A percentile compares a stretch with the other conserved stretches of the same genome.
These are phyloP conservation scores for Colletotrichum musae DNA, from an alignment of 2,329 filamentous ascomycete species.

Conservation along the genomic window DNA sequence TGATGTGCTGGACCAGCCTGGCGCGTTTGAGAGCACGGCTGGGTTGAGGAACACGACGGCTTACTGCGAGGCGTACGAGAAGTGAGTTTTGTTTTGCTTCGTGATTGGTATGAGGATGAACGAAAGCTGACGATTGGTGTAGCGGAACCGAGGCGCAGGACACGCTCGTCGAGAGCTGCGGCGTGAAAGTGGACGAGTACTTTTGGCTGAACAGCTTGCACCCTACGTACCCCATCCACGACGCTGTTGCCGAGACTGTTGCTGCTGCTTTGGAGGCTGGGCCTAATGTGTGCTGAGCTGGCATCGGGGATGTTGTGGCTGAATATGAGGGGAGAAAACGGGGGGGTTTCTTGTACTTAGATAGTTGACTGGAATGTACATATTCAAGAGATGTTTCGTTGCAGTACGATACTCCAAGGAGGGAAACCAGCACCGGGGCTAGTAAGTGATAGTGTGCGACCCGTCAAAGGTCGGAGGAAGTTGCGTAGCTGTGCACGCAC, in stretches of 20 bases:
- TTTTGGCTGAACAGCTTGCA: slow-evolving; percentile 76
- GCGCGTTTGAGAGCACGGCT: slow-evolving; percentile 63
- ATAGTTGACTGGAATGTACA: neutral
- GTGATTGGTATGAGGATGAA: too few species aligned
- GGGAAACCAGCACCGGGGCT: too few species aligned
- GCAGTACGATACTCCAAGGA: too few species aligned
- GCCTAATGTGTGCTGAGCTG: slow-evolving; percentile 53
- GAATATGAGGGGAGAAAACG: too few species aligned
- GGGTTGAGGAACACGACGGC: slow-evolving; percentile 68
- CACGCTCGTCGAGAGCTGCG: slow-evolving; percentile 61
- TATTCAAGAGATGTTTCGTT: neutral
- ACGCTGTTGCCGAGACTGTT: slow-evolving; percentile 68
- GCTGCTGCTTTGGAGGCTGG: slow-evolving; percentile 55
- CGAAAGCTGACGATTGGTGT: neutral
- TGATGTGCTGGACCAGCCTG: slow-evolving; percentile 66
- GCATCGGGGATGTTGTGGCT: neutral
- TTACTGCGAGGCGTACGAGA: slow-evolving; percentile 69
- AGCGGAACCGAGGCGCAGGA: slow-evolving; percentile 62
- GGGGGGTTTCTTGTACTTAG: neutral
- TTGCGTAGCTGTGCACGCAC: too few species aligned
- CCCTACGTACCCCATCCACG: slow-evolving; percentile 75
- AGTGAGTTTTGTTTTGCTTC: slow-evolving; percentile 54
- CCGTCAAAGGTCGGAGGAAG: too few species aligned
- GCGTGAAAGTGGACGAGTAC: slow-evolving; percentile 71
- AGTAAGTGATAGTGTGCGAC: too few species aligned